phyloP scores from a whole-genome alignment of 345 rosid genomes.

The Citrus unshiu region DNA sequence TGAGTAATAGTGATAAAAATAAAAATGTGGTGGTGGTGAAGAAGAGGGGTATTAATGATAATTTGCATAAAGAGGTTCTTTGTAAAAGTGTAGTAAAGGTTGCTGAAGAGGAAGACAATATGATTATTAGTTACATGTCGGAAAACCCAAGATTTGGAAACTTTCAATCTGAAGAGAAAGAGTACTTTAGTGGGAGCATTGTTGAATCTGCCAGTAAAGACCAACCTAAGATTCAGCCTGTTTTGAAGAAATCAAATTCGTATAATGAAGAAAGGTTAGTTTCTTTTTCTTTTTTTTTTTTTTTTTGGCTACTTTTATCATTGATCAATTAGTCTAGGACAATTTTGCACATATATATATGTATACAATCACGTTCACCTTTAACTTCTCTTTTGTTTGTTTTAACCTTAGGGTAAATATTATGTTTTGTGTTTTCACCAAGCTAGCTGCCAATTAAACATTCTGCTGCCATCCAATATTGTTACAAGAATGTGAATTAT shows the following conservation, averaged over 20 bases:
- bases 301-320: neutral
- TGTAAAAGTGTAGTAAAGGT: constrained; percentile 39
- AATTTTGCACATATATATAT: no score
- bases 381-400: neutral
- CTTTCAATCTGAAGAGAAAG: constrained; percentile 70
- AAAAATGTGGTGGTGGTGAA: neutral
- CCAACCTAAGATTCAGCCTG: constrained; percentile 34
- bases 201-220: constrained; percentile 55
- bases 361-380: no score
- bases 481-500: no score
- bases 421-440: neutral
- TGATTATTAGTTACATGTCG: constrained; percentile 68
- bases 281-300: neutral
- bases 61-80: constrained; percentile 50
- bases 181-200: constrained; percentile 90
- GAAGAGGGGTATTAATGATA: constrained; percentile 20
- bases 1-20: neutral
- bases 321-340: no score
- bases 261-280: constrained; percentile 68
- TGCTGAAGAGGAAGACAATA: constrained; percentile 36
- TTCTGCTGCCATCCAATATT: no score
- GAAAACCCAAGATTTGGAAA: constrained; percentile 96
- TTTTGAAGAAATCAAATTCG: constrained; percentile 73
- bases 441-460: no score
- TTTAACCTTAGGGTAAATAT: neutral